Percentiles rank a stretch among this genome's conserved stretches.
Conservation (phyloP, 768 basidiomycete species). For the Tephrocybe sp. region DNA sequence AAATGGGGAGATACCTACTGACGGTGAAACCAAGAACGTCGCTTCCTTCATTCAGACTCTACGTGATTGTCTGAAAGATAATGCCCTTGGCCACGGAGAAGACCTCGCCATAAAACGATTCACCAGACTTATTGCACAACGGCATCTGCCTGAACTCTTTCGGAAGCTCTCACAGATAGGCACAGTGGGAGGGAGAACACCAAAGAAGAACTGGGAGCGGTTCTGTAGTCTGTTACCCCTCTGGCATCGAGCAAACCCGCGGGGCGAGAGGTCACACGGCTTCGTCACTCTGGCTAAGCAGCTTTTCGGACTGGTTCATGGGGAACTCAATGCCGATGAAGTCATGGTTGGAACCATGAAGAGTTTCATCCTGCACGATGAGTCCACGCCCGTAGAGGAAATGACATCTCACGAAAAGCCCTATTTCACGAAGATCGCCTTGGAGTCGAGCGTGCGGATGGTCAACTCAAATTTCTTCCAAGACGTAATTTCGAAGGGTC, state of each 20-base stretch:
- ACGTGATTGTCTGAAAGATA: slow-evolving; percentile 5
- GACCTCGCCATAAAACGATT: slow-evolving; percentile 2
- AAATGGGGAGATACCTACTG: slow-evolving; percentile 8
- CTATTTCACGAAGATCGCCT: not conserved
- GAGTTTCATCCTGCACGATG: slow-evolving; percentile 6
- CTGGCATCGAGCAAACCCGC: slow-evolving; percentile 6
- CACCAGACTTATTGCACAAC: slow-evolving; percentile 6
- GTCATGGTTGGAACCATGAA: slow-evolving; percentile 10
- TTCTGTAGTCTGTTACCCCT: slow-evolving; percentile 8
- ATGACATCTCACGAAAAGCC: slow-evolving; percentile 3
- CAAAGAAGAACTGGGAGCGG: slow-evolving; percentile 1
- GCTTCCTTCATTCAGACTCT: slow-evolving; percentile 9
- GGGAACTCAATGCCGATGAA: not conserved
- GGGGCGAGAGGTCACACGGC: slow-evolving; percentile 13
- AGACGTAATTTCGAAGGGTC: slow-evolving; percentile 6
- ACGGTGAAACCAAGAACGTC: slow-evolving; percentile 9
- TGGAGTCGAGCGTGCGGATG: slow-evolving; percentile 9
- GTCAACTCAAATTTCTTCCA: slow-evolving; percentile 14
- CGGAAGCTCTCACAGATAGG: slow-evolving; percentile 11
- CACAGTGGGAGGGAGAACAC: not conserved
- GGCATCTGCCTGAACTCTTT: slow-evolving; percentile 10
- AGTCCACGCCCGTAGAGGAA: not conserved
- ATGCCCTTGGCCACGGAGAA: not conserved
- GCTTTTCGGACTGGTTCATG: not conserved
- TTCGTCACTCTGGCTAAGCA: slow-evolving; percentile 5